Evolutionary conservation across 1,139 yeast species (phyloP).

Genomic region (Lipomyces yarrowii): DNA sequence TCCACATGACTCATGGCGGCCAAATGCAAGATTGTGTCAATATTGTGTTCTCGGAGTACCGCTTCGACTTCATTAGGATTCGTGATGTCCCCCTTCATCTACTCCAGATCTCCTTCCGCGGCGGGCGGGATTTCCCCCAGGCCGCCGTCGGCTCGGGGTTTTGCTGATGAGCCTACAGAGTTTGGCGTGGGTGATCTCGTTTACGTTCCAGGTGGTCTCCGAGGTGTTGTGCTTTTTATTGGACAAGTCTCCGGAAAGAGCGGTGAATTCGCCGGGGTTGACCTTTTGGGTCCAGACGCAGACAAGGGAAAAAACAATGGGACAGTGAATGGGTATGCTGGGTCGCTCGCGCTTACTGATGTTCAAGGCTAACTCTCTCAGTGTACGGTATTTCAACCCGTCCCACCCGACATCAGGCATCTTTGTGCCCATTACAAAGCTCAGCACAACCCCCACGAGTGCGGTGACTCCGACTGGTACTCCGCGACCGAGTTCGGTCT

Average conservation of each 20-base stretch:
- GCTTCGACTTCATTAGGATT: conserved; percentile 37
- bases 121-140: conserved; percentile 12
- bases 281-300: conserved; percentile 66
- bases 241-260: conserved; percentile 75
- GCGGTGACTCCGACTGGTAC: conserved; percentile 16
- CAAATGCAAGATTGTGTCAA: conserved; percentile 52
- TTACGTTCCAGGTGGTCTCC: conserved; percentile 46
- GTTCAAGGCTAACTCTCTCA: neutral
- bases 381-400: conserved; percentile 61
- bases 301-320: conserved; percentile 81
- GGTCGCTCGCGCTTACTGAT: neutral
- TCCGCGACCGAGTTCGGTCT: conserved; percentile 19
- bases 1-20: conserved; percentile 67
- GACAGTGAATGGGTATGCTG: conserved; percentile 53
- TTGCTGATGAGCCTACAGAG: conserved; percentile 1
- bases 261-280: conserved; percentile 89
- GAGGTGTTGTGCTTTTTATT: conserved; percentile 67
- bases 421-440: conserved; percentile 31
- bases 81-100: conserved; percentile 48
- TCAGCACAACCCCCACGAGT: conserved; percentile 10
- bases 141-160: conserved; percentile 25
- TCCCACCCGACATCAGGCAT: conserved; percentile 34
- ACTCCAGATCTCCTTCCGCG: conserved; percentile 10
- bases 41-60: conserved; percentile 36
- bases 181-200: conserved; percentile 46